phyloP scores from a whole-genome alignment of 805 yeast species.

The Dipodascus albidus region DNA sequence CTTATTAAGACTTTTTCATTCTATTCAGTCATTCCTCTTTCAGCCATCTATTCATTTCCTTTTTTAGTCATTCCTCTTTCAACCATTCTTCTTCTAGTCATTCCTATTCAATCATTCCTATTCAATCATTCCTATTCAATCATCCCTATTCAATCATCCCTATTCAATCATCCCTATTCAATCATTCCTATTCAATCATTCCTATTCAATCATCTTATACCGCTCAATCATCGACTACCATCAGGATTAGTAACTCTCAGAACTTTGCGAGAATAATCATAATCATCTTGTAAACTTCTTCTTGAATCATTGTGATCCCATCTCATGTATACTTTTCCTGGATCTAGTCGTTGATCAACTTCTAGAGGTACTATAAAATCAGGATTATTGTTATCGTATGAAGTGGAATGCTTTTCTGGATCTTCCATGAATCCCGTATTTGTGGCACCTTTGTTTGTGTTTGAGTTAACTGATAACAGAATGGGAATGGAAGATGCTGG shows the following conservation, averaged over 20 bases:
- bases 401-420: slow-evolving; percentile 2
- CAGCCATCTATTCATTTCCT: not conserved
- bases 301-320: slow-evolving; percentile 36
- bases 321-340: slow-evolving; percentile 38
- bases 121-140: no score
- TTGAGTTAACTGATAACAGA: slow-evolving; percentile 8
- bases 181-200: no score
- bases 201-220: not conserved
- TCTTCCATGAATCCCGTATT: slow-evolving; percentile 6
- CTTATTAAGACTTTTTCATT: no score
- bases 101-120: no score
- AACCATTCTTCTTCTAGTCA: not conserved
- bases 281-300: slow-evolving; percentile 41
- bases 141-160: no score
- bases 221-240: not conserved
- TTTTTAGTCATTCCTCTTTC: not conserved
- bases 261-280: slow-evolving; percentile 46
- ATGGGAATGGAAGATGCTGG: slow-evolving; percentile 11
- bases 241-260: slow-evolving; percentile 43
- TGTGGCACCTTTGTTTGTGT: slow-evolving; percentile 12
- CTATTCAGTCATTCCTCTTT: no score
- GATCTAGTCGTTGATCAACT: slow-evolving; percentile 55
- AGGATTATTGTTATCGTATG: slow-evolving; percentile 19
- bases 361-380: slow-evolving; percentile 20
- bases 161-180: no score